Evolutionary conservation across 1,284 basidiomycete genomes (phyloP).

Genomic region (Porogramme epimiltina): DNA sequence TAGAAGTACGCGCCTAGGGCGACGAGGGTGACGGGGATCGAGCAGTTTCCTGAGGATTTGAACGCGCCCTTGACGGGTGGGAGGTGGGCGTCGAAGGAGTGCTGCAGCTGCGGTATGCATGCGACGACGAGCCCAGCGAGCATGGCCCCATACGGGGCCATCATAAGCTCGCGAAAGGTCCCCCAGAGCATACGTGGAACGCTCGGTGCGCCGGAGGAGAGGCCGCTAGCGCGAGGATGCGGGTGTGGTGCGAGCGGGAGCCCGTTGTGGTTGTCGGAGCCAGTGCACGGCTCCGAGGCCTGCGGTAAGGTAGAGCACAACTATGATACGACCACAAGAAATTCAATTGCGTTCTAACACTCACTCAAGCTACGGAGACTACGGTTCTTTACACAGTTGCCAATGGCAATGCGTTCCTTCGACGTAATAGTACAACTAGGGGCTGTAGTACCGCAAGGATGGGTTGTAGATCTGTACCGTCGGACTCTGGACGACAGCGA

Average conservation of each 20-base stretch:
- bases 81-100: conserved; percentile 61
- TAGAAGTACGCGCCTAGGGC: conserved; percentile 95
- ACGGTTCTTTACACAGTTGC: no score
- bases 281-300: no score
- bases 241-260: conserved; percentile 27
- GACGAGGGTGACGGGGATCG: conserved; percentile 87
- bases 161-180: conserved; percentile 80
- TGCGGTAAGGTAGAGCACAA: no score
- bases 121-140: conserved; percentile 82
- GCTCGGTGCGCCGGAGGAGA: conserved; percentile 34
- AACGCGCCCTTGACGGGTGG: conserved; percentile 76
- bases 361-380: no score
- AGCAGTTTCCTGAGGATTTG: conserved; percentile 74
- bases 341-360: no score
- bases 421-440: no score
- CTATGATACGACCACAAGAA: no score
- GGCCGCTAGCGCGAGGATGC: conserved; percentile 34
- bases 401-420: no score
- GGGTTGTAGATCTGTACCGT: no score
- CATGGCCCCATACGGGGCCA: conserved; percentile 83
- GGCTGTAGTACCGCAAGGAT: no score
- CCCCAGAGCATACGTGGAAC: conserved; percentile 34
- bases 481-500: no score
- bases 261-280: no score
- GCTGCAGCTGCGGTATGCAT: conserved; percentile 75